A percentile compares a stretch with the other conserved stretches of the same genome.
Evolutionary conservation across 306 rosid genomes (phyloP).

Genomic region (Pachyrhizus erosus): DNA sequence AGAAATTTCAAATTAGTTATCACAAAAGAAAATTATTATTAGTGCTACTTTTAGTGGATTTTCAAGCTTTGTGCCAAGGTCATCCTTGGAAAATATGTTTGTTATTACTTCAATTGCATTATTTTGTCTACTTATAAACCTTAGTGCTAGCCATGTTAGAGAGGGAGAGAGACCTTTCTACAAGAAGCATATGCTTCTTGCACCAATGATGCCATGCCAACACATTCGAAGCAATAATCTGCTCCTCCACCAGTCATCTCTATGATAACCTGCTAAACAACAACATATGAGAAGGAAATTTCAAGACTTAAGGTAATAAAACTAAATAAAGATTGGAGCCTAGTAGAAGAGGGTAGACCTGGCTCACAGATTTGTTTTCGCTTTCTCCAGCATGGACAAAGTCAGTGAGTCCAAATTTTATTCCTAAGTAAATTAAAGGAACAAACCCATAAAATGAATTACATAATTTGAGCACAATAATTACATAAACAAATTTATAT

Average conservation of each 20-base stretch:
- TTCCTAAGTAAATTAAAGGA: slow-evolving; percentile 55
- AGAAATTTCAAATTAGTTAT: background rate
- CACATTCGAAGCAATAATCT: slow-evolving; percentile 90
- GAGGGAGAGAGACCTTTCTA: slow-evolving; percentile 63
- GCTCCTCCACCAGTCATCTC: slow-evolving; percentile 82
- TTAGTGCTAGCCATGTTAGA: background rate
- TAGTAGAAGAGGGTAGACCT: slow-evolving; percentile 53
- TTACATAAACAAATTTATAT: background rate
- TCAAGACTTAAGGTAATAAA: background rate
- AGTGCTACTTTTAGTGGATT: background rate
- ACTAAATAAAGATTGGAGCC: background rate
- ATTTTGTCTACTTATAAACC: background rate
- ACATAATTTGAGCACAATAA: background rate
- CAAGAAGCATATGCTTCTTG: slow-evolving; percentile 83
- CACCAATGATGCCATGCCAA: slow-evolving; percentile 75
- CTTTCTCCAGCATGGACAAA: slow-evolving; percentile 56
- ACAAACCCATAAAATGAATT: slow-evolving; percentile 7
- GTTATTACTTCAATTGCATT: background rate
- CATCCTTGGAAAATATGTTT: background rate
- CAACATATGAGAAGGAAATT: background rate
- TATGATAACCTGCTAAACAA: slow-evolving; percentile 54
- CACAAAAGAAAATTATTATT: background rate
- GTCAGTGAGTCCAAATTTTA: slow-evolving; percentile 80
- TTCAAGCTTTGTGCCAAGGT: background rate
- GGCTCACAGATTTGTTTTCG: slow-evolving; percentile 69